These are phyloP conservation scores for Rhynchospora pubera DNA, from an alignment of 176 grass and related monocot species.

Conservation along the genomic window DNA sequence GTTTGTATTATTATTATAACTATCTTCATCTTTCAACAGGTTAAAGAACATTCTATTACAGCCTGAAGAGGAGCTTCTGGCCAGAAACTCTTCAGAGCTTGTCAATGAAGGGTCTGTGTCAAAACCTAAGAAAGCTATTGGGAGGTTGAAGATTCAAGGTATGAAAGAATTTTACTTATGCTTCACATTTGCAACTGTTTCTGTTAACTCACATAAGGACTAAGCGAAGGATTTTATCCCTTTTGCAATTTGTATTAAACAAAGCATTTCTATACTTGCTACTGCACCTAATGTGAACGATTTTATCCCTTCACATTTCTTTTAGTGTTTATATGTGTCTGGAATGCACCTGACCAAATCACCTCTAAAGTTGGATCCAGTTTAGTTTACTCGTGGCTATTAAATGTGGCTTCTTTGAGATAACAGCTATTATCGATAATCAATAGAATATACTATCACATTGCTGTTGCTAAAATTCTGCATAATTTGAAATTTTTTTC, in stretches of 20 bases:
- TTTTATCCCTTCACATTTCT: too few relatives aligned
- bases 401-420: not conserved
- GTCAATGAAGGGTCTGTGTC: slow-evolving; percentile 66
- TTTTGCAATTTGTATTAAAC: not conserved
- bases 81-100: slow-evolving; percentile 66
- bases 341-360: not conserved
- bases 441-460: not conserved
- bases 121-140: slow-evolving; percentile 89
- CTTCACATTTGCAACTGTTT: not conserved
- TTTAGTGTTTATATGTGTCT: too few relatives aligned
- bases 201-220: not conserved
- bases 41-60: slow-evolving; percentile 83
- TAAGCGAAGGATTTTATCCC: not conserved
- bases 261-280: not conserved
- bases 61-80: slow-evolving; percentile 89
- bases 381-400: not conserved
- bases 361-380: not conserved
- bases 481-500: not conserved
- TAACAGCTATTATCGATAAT: not conserved
- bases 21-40: slow-evolving; percentile 26
- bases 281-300: not conserved
- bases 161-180: not conserved
- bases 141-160: slow-evolving; percentile 99
- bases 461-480: not conserved
- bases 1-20: not conserved